Evolutionary conservation across 306 rosid species (phyloP).

Genomic region (Corylus americana): DNA sequence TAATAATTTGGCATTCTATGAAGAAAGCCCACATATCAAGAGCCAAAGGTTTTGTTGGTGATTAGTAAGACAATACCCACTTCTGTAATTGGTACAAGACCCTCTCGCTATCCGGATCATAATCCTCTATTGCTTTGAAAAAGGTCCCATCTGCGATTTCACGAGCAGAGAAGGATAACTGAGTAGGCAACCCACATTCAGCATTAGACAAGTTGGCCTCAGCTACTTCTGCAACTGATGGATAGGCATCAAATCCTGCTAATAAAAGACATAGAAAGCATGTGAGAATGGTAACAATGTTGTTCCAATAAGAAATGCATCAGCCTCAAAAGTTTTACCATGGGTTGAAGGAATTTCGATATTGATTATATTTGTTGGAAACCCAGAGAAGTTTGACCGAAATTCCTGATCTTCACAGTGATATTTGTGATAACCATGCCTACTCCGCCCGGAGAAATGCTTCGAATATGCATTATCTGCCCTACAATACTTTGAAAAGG

Average conservation of each 20-base stretch:
- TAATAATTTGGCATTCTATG: slow-evolving; percentile 20
- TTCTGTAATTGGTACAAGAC: slow-evolving; percentile 72
- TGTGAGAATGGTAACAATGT: slow-evolving; percentile 30
- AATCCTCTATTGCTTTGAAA: slow-evolving; percentile 92
- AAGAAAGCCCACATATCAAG: slow-evolving; percentile 28
- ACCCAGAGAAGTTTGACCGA: slow-evolving; percentile 68
- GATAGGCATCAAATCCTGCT: slow-evolving; percentile 76
- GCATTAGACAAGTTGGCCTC: slow-evolving; percentile 61
- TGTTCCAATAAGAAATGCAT: slow-evolving; percentile 24
- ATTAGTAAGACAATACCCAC: slow-evolving; percentile 45
- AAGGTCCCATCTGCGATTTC: slow-evolving; percentile 94
- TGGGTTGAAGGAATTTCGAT: slow-evolving; percentile 80
- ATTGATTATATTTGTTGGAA: slow-evolving; percentile 88
- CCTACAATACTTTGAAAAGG: slow-evolving; percentile 88
- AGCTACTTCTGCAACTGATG: slow-evolving; percentile 61
- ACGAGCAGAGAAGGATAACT: slow-evolving; percentile 89
- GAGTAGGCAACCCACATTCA: slow-evolving; percentile 96
- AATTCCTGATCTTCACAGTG: slow-evolving; percentile 76
- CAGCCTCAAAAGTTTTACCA: slow-evolving; percentile 48
- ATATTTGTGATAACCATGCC: slow-evolving; percentile 45
- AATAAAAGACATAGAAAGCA: slow-evolving; percentile 27
- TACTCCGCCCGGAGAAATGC: slow-evolving; percentile 59
- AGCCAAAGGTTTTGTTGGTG: slow-evolving; percentile 18
- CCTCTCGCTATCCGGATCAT: slow-evolving; percentile 91
- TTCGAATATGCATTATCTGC: slow-evolving; percentile 59